Percentiles rank a stretch among this genome's conserved stretches.
Evolutionary conservation across 2,329 filamentous ascomycete genomes (phyloP).

Genomic region (Fusarium fujikuroi): DNA sequence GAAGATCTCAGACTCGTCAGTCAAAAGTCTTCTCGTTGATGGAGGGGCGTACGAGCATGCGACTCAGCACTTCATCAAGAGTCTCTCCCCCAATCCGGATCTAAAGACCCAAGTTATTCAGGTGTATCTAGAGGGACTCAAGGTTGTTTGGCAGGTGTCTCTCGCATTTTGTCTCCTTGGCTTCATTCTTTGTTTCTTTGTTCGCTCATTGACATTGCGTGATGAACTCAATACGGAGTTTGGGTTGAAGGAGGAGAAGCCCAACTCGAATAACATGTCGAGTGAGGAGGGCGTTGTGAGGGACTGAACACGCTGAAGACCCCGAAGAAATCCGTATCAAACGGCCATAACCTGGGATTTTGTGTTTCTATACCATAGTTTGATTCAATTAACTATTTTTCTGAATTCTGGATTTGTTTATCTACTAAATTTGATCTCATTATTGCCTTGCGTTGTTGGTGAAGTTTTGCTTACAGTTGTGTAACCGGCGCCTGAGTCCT

Average conservation of each 20-base stretch:
- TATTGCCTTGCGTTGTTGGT: background rate
- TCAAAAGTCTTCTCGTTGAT: slow-evolving; percentile 14
- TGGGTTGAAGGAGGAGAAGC: background rate
- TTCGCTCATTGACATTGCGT: background rate
- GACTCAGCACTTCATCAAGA: slow-evolving; percentile 30
- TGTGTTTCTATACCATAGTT: background rate
- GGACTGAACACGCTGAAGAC: background rate
- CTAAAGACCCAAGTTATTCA: slow-evolving; percentile 36
- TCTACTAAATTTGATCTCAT: background rate
- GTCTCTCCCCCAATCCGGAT: background rate
- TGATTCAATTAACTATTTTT: background rate
- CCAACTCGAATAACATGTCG: background rate
- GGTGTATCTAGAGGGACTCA: slow-evolving; percentile 19
- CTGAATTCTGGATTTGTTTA: background rate
- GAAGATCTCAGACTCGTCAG: slow-evolving; percentile 8
- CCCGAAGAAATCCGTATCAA: background rate
- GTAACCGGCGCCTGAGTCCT: background rate
- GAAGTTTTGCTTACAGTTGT: background rate
- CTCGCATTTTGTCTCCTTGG: background rate
- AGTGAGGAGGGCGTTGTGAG: background rate
- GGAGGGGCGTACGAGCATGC: slow-evolving; percentile 44
- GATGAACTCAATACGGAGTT: slow-evolving; percentile 4
- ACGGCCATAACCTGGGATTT: background rate
- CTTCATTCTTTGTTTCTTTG: slow-evolving; percentile 1
- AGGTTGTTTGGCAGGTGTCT: slow-evolving; percentile 1